A percentile compares a stretch with the other conserved stretches of the same genome.
Evolutionary conservation across 768 basidiomycete genomes (phyloP).

Genomic region (Pleurotus pulmonarius): DNA sequence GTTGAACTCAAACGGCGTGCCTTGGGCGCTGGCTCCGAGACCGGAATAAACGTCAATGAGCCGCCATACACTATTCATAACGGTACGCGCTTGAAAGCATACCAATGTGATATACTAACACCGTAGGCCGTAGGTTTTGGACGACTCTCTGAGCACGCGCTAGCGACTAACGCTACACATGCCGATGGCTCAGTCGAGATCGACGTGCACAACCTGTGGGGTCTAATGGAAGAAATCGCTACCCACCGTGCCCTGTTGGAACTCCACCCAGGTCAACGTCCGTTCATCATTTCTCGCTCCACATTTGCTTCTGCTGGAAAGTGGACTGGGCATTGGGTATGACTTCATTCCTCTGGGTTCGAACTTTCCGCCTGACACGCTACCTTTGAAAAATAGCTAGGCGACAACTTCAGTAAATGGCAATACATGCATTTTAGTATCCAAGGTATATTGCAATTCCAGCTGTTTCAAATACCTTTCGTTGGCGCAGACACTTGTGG

Average conservation of each 20-base stretch:
- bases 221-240: slow-evolving; percentile 66
- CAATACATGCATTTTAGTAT: slow-evolving; percentile 66
- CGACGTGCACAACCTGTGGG: slow-evolving; percentile 70
- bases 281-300: slow-evolving; percentile 8
- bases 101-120: neutral
- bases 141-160: slow-evolving; percentile 46
- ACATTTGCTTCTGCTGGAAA: slow-evolving; percentile 48
- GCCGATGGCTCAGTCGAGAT: slow-evolving; percentile 57
- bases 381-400: slow-evolving; percentile 40
- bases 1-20: slow-evolving; percentile 35
- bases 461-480: slow-evolving; percentile 80
- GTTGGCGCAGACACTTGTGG: slow-evolving; percentile 80
- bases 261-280: slow-evolving; percentile 45
- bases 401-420: slow-evolving; percentile 58
- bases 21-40: slow-evolving; percentile 45
- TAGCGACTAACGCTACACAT: slow-evolving; percentile 74
- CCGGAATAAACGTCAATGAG: slow-evolving; percentile 44
- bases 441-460: slow-evolving; percentile 78
- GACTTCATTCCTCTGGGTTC: neutral
- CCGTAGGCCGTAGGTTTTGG: slow-evolving; percentile 38
- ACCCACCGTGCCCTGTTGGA: slow-evolving; percentile 56
- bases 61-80: slow-evolving; percentile 76
- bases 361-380: too few species aligned
- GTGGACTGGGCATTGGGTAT: slow-evolving; percentile 27
- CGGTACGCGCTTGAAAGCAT: slow-evolving; percentile 29